Evolutionary conservation across 805 yeast species (phyloP).

Genomic region (Yamadazyma endophytica): DNA sequence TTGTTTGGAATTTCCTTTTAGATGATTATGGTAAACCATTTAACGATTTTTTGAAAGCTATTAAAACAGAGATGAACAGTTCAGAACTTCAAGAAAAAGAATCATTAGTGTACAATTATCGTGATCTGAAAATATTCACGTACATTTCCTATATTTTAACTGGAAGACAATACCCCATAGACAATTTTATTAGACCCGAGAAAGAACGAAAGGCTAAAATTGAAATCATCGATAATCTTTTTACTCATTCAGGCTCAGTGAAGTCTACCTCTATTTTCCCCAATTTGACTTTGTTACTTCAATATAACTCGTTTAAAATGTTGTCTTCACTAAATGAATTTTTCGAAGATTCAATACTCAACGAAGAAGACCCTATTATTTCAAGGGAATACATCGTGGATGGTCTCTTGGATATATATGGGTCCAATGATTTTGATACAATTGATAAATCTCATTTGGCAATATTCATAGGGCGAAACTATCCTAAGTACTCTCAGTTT

Average conservation of each 20-base stretch:
- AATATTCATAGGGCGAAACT: constrained; percentile 73
- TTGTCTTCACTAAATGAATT: constrained; percentile 73
- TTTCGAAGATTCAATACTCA: constrained; percentile 73
- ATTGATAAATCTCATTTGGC: constrained; percentile 39
- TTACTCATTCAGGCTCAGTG: constrained; percentile 18
- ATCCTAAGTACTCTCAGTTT: constrained; percentile 83
- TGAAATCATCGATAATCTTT: constrained; percentile 51
- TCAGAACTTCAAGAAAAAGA: no score
- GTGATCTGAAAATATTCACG: constrained; percentile 28
- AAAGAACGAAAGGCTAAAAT: constrained; percentile 42
- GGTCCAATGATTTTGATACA: constrained; percentile 25
- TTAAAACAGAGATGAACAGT: constrained; percentile 11
- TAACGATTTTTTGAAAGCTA: constrained; percentile 47
- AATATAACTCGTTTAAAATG: constrained; percentile 52
- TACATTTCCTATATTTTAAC: constrained; percentile 69
- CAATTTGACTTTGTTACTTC: constrained; percentile 56
- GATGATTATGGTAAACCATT: constrained; percentile 72
- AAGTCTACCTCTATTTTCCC: constrained; percentile 60
- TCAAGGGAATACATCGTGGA: constrained; percentile 78
- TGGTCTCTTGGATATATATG: constrained; percentile 58
- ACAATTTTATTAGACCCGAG: constrained; percentile 37
- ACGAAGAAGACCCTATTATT: constrained; percentile 50
- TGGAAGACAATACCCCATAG: constrained; percentile 80
- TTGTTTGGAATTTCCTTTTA: constrained; percentile 67
- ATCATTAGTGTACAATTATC: no score